Evolutionary conservation across 495 filamentous ascomycete genomes (phyloP), one percentile per base, ranked within the genome.

Genomic region (Bombardia bombarda): DNA sequence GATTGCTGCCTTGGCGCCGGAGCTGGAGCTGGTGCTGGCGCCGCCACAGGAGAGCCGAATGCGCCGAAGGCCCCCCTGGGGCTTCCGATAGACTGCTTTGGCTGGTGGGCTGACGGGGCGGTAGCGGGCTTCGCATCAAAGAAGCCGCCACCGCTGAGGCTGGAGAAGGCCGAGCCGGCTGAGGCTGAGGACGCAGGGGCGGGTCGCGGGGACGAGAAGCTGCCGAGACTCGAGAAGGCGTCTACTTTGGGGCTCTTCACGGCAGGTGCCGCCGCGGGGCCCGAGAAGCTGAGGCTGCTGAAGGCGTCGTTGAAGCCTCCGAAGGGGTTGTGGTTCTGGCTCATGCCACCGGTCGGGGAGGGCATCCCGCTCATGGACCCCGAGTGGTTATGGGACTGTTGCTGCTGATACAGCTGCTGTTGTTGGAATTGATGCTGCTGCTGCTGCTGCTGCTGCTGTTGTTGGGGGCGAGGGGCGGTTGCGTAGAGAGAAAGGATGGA

Each of bases 401-500:
- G 76, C 20, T 75, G 73, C 44, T 74, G 68, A 43, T 26, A 31
- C 22, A 62, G 55, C 39, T 76, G 78, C 8, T 71, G 73, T n/a
- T n/a, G n/a, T n/a, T n/a, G n/a, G n/a, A n/a, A n/a, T n/a, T 49
- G 47, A 39, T 70, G 66, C 7, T 66, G 79, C 35, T 68, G 60
- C 33, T 74, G 76, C 20, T 75, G 73, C 44, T 74, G 68, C 44
- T 26, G 31, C 22, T 61, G 55, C 39, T 76, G 78, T 7, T 71
- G 73, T 51, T 83, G 82, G 30, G 80, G 74, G 45, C 77, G 74
- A 14, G 83, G 85, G 31, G 86, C 82, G 31, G 90, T 87, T 26
- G 92, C 86, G 57, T 98, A 98, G 7, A 98, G 72, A 2, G 93
- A 97, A 9, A 98, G 67, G 43, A 98, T 98, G 10, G 90, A 96